Evolutionary conservation across 2,329 filamentous ascomycete species (phyloP), one percentile per base, ranked within the genome.

Genomic region (Aspergillus sp.): DNA sequence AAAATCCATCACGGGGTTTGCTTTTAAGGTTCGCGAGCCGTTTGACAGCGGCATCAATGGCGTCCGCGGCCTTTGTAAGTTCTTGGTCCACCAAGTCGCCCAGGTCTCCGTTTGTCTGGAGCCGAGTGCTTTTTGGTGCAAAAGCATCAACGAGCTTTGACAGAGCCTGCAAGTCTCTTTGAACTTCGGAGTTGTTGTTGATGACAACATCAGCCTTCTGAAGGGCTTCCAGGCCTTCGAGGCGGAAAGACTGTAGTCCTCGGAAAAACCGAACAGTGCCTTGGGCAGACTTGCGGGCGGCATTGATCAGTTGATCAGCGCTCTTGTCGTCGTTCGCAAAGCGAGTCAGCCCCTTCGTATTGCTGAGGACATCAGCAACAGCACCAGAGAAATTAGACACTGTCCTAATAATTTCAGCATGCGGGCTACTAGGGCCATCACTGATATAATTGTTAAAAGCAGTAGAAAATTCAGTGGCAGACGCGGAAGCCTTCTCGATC

Each of bases 361-460:
- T 99, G 77, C 89, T 92, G 68, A 96, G 88, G 3, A 98, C 93
- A 76, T 99, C 95, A 2, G 93, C 90, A 62, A 97, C 87, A 3
- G 95, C 90, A 19, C 93, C 91, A 1, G 95, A 84, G 75, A 98
- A 97, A 52, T 92, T 85, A 69, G 91, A 95, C 67, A 96, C 90
- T 0, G 91, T 91, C 72, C 92, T 92, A 75, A 98, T 98, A 60
- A 99, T 89, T 59, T 96, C 93, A 2, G 90, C 86, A 69, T 97
- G 91, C 9, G 87, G 88, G 71, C 90, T 91, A 74, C 93, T 96
- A 5, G 93, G 93, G 0, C 95, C 95, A 71, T 99, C 95, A 7
- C 93, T 95, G 68, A 99, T 96, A 75, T 96, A 98, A 76, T 96
- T 96, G 80, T 97, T 99, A 82, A 98, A 99, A 0, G 95, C 89